A percentile compares a stretch with the other conserved stretches of the same genome.
Evolutionary conservation across 177 flowering plant species (phyloP).

Genomic region (Telopea speciosissima): DNA sequence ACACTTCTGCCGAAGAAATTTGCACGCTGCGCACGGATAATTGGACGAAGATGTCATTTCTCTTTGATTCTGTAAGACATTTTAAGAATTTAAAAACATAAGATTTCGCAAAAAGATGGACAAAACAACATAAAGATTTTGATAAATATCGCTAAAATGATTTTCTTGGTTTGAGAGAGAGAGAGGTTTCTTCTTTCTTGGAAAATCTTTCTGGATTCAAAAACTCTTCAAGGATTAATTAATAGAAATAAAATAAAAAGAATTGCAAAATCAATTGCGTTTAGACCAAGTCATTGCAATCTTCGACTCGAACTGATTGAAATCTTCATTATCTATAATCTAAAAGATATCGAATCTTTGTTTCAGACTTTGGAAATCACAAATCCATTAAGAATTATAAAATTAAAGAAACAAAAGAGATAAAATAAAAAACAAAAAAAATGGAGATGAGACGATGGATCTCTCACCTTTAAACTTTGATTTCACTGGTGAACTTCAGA

Average conservation of each 20-base stretch:
- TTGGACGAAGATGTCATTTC: conserved; percentile 29
- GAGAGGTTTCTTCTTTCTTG: background rate
- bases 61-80: background rate
- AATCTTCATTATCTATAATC: background rate
- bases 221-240: background rate
- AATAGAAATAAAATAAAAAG: background rate
- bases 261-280: background rate
- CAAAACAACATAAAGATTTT: background rate
- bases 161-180: too few relatives aligned
- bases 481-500: background rate
- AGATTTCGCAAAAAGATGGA: background rate
- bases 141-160: too few relatives aligned
- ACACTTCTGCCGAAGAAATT: conserved; percentile 42
- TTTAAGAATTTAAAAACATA: background rate
- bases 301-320: background rate
- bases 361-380: background rate
- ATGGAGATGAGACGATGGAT: too few relatives aligned
- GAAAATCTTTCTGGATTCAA: background rate
- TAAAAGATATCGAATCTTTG: background rate
- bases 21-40: conserved; percentile 44
- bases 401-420: background rate
- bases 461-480: background rate
- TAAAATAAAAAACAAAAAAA: background rate
- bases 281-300: background rate
- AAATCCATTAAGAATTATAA: background rate